phyloP scores from a whole-genome alignment of 1,139 yeast species.

The Geotrichum fermentans region DNA sequence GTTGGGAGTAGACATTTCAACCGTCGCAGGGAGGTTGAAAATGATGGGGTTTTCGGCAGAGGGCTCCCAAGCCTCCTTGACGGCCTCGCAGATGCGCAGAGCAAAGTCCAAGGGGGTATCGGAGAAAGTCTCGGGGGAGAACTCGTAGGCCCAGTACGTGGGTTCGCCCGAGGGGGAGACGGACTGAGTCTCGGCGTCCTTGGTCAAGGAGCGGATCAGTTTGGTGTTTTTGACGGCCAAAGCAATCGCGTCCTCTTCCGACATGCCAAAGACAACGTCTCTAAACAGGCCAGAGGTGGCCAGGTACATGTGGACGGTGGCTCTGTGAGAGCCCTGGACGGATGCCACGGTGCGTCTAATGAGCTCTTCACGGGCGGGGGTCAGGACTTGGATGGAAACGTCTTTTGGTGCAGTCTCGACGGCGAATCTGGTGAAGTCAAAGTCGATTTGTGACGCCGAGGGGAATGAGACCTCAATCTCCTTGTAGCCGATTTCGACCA shows the following conservation, averaged over 20 bases:
- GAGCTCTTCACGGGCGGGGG: conserved; percentile 88
- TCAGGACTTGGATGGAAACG: conserved; percentile 84
- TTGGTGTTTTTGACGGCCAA: conserved; percentile 81
- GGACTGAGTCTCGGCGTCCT: conserved; percentile 46
- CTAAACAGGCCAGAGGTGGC: conserved; percentile 92
- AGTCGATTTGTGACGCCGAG: conserved; percentile 91
- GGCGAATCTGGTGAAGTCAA: conserved; percentile 90
- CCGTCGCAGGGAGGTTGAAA: conserved; percentile 97
- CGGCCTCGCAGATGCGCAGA: conserved; percentile 88
- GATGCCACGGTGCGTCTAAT: conserved; percentile 87
- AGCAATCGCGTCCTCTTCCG: conserved; percentile 69
- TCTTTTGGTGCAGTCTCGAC: conserved; percentile 91
- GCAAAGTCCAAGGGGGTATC: conserved; percentile 85
- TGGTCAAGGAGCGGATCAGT: conserved; percentile 75
- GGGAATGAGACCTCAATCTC: conserved; percentile 97
- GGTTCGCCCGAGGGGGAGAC: conserved; percentile 58
- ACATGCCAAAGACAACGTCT: conserved; percentile 83
- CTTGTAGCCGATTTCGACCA: conserved; percentile 87
- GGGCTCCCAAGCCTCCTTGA: conserved; percentile 89
- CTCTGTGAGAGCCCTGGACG: conserved; percentile 80
- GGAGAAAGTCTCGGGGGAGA: conserved; percentile 91
- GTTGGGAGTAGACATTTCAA: conserved; percentile 90
- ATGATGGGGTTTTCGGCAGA: conserved; percentile 76
- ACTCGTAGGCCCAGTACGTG: conserved; percentile 86
- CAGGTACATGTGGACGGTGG: conserved; percentile 83